Evolutionary conservation across 208 protist genomes (phyloP), one percentile per base, ranked within the genome.

Genomic region (Leishmania major): DNA sequence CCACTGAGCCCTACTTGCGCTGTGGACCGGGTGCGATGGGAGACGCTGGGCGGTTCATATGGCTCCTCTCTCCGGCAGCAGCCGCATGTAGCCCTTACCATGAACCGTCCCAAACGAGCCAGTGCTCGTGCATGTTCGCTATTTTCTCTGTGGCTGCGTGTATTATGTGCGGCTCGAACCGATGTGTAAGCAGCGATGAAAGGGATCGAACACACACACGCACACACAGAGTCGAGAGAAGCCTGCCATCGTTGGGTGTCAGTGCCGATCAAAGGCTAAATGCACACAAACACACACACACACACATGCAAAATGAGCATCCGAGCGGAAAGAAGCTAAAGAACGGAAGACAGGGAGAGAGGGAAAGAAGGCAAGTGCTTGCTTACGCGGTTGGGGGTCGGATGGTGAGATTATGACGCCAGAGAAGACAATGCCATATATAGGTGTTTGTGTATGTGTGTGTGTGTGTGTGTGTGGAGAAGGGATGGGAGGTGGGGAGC

Each of bases 251-350:
- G 57, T n/a, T 62, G 6, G 7, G 57, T 5, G 57, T 5, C 51
- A 0, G 17, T 19, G 60, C 19, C 17, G 13, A 17, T 70, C 35
- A 1, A 45, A 43, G 66, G 25, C 10, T 6, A 74, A 4, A 51
- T 45, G n/a, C n/a, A n/a, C n/a, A n/a, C n/a, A n/a, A n/a, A 74
- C 69, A 73, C 35, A 73, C 69, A 73, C 35, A 73, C 69, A 53
- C 4, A 73, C 43, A 73, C 15, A 73, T 35, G 37, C 35, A 15
- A 6, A 47, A 28, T 13, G 19, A 25, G 37, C 69, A 73, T 13
- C 28, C 69, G 25, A 35, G 8, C 7, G 45, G 7, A 35, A 47
- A 35, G 15, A 35, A 49, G 40, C 45, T 47, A 64, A 66, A 17
- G 47, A 35, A 47, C 3, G 10, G 28, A 19, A 78, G 43, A 70